Conservation (phyloP, 2,329 filamentous ascomycete genomes). For the Kalaharituber pfeilii region DNA sequence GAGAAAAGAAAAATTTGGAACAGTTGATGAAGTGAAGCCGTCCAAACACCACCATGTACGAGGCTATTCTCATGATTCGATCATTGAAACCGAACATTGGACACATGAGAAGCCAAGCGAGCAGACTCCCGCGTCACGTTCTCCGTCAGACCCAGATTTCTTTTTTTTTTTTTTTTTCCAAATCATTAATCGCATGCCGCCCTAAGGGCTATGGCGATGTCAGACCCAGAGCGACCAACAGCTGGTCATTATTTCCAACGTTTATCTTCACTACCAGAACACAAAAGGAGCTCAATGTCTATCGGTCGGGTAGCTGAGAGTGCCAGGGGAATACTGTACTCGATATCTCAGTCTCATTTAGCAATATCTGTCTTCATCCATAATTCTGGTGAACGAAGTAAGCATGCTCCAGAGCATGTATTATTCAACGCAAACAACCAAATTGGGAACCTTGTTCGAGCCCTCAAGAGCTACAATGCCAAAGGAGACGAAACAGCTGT, state of each 20-base stretch:
- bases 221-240: conserved; percentile 11
- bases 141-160: conserved; percentile 14
- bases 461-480: conserved; percentile 19
- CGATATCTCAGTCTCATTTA: conserved; percentile 20
- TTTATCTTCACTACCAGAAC: conserved; percentile 15
- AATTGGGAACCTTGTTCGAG: conserved; percentile 19
- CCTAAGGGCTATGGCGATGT: no score
- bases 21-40: conserved; percentile 12
- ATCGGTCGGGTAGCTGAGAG: conserved; percentile 18
- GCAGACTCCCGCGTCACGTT: conserved; percentile 8
- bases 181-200: no score
- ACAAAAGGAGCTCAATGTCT: conserved; percentile 15
- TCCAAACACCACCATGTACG: conserved; percentile 3
- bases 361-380: conserved; percentile 21
- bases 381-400: conserved; percentile 16
- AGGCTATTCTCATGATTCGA: conserved; percentile 8
- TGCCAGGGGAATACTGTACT: conserved; percentile 22
- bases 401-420: conserved; percentile 20
- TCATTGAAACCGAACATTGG: conserved; percentile 2
- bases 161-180: no score
- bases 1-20: conserved; percentile 15
- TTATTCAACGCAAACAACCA: conserved; percentile 21
- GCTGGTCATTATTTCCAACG: conserved; percentile 20
- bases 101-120: conserved; percentile 8
- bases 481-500: conserved; percentile 17